Conservation (phyloP, 139 green algal species). For the Tetraselmis striata region DNA sequence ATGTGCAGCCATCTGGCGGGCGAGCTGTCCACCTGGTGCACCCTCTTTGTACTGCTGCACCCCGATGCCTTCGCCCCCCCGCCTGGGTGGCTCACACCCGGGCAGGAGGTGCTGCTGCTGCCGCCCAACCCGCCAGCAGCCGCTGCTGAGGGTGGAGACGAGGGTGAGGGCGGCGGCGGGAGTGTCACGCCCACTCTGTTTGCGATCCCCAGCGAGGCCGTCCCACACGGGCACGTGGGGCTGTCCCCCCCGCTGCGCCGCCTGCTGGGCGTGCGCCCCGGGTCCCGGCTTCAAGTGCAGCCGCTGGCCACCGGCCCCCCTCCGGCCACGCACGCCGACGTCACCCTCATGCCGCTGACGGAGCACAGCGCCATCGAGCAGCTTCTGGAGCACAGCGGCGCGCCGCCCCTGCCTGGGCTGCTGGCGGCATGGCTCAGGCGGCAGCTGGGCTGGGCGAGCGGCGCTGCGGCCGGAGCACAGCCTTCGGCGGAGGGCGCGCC, state of each 20-base stretch:
- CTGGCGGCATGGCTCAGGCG: too few species aligned
- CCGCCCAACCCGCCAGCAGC: not conserved
- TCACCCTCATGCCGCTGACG: not conserved
- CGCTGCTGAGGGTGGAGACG: too few species aligned
- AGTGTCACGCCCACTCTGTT: not conserved
- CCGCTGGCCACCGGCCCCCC: not conserved
- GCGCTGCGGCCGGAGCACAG: too few species aligned
- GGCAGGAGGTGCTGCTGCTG: not conserved
- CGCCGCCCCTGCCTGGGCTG: too few species aligned
- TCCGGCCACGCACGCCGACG: not conserved
- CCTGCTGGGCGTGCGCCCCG: not conserved
- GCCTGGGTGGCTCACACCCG: not conserved
- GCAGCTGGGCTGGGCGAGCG: too few species aligned
- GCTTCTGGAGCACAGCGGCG: too few species aligned
- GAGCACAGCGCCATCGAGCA: too few species aligned
- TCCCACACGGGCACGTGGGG: constrained; percentile 36
- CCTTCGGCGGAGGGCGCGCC: too few species aligned
- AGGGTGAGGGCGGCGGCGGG: too few species aligned
- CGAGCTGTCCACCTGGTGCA: not conserved
- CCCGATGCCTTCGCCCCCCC: not conserved
- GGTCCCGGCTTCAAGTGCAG: not conserved
- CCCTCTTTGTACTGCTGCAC: not conserved
- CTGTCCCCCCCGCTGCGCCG: constrained; percentile 35
- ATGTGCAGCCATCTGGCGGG: too few species aligned
- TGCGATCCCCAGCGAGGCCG: not conserved